Evolutionary conservation across 1,284 basidiomycete species (phyloP), one percentile per base, ranked within the genome.

Genomic region (Apiotrichum siamense): DNA sequence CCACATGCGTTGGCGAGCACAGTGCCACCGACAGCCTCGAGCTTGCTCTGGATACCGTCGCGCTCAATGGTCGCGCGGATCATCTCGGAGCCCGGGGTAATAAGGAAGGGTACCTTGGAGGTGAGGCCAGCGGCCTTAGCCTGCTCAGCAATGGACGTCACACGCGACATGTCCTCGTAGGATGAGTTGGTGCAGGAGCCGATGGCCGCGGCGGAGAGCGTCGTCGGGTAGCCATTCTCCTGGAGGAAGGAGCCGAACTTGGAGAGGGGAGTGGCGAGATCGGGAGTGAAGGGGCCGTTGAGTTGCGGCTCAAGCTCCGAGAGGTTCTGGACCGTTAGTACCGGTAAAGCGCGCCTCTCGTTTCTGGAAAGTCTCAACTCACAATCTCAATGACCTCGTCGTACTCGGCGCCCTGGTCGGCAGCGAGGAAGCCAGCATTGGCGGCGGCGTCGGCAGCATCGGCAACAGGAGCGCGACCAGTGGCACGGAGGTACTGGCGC

Each of bases 171-270:
- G 79, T 99, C 96, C 79, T 98, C 96, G 75, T 99, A 99, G 26
- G 96, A 98, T 45, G 94, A 98, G 84, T 99, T 98, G 75, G 96
- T 98, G 87, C 94, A 99, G 46, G 96, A 98, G 54, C 96, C 94
- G 72, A 98, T 98, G 54, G 98, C 84, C 57, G 84, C 89, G 66
- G 97, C 96, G 79, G 90, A 93, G 79, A 99, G 85, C 75, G 98
- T 94, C 58, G 84, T 78, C 43, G 94, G 94, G 94, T 96, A 98
- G 75, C 82, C 81, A 80, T 97, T 96, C 80, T 91, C 86, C 83
- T 90, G 90, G 65, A 90, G 91, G 65, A 84, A 90, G 48, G 80
- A 78, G 58, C 88, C 87, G 72, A 98, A 97, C 80, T 94, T 87
- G 74, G 94, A 97, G 69, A 99, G 82, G 58, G 94, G 88, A 54